A percentile compares a stretch with the other conserved stretches of the same genome.
Conservation (phyloP, 2,329 filamentous ascomycete genomes). For the Arthrocladium fulminans region DNA sequence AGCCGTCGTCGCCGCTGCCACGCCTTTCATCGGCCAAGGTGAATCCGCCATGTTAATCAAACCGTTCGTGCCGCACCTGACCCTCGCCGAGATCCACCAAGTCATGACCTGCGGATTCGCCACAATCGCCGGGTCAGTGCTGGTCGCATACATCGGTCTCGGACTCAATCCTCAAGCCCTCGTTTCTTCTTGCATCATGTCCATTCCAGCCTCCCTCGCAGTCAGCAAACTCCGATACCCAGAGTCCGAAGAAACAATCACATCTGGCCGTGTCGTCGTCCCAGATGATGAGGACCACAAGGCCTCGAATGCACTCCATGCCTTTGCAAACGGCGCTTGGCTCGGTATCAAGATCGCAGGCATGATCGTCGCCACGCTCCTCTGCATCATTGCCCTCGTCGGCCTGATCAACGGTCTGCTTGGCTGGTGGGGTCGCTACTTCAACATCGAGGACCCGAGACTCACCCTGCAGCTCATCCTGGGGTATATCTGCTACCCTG, state of each 20-base stretch:
- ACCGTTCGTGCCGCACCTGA: slow-evolving; percentile 77
- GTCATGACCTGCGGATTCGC: slow-evolving; percentile 89
- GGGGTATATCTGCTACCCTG: slow-evolving; percentile 67
- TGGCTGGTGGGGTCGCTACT: slow-evolving; percentile 74
- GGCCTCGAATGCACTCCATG: slow-evolving; percentile 72
- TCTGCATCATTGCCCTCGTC: slow-evolving; percentile 73
- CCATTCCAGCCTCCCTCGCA: slow-evolving; percentile 80
- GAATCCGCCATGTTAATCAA: slow-evolving; percentile 89
- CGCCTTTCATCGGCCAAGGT: slow-evolving; percentile 88
- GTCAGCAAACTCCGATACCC: slow-evolving; percentile 85
- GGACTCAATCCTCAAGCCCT: slow-evolving; percentile 77
- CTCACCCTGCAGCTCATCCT: slow-evolving; percentile 67
- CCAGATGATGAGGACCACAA: slow-evolving; percentile 69
- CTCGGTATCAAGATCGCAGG: slow-evolving; percentile 77
- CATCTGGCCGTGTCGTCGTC: slow-evolving; percentile 69
- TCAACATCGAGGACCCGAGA: slow-evolving; percentile 61
- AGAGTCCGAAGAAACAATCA: slow-evolving; percentile 77
- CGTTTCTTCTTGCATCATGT: slow-evolving; percentile 91
- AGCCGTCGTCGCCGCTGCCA: slow-evolving; percentile 86
- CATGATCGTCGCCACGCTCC: slow-evolving; percentile 69
- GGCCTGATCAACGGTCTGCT: slow-evolving; percentile 66
- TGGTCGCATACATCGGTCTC: slow-evolving; percentile 76
- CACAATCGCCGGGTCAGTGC: slow-evolving; percentile 79
- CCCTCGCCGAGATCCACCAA: slow-evolving; percentile 80
- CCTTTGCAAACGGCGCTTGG: slow-evolving; percentile 77